Base-by-base conservation (phyloP, 2,329 filamentous ascomycete species). In the Colletotrichum brevisporum region DNA sequence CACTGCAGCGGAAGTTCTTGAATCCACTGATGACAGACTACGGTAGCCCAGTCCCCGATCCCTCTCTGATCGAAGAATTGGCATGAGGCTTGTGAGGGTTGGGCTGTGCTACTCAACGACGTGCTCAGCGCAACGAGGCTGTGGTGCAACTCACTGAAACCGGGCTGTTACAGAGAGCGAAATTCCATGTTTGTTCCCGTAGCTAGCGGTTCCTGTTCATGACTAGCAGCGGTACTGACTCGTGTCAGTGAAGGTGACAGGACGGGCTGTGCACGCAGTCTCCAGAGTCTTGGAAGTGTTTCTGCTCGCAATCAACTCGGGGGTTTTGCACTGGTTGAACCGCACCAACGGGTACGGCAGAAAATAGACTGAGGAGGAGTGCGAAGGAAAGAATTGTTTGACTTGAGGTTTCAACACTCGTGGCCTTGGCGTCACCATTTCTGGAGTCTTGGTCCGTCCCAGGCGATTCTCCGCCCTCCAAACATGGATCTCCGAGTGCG, bases 71-170 rank as follows among this genome's bases (percentile, higher is more conserved):
- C n/a, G 18, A 18, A 16, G 21, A 21, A 6, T 18, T 18, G 16
- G 9, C 12, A 31, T 54, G 52, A 54, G 52, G 27, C 26, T 39
- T 50, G 47, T 18, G n/a, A 24, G 47, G 10, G 8, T 1, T 21
- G 45, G 18, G 36, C 21, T 48, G 36, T 27, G 31, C 36, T 21
- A 43, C 50, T 43, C 45, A 31, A 52, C 13, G 21, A 45, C 18
- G n/a, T 24, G 18, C 24, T 47, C 18, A 45, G 50, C 54, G 51
- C 53, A 43, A 39, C 41, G 21, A 54, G 41, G 27, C 62, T 45
- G 50, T 26, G 61, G 55, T 55, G 31, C 61, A 41, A 55, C 55
- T 66, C 50, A 47, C 47, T 66, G 66, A 69, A 66, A 69, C 66
- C 18, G 31, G 18, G 36, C 50, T 61, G 56, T 43, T 50, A 66